A percentile compares a stretch with the other conserved stretches of the same genome.
phyloP scores from a whole-genome alignment of 306 rosid genomes.

The Geum urbanum region DNA sequence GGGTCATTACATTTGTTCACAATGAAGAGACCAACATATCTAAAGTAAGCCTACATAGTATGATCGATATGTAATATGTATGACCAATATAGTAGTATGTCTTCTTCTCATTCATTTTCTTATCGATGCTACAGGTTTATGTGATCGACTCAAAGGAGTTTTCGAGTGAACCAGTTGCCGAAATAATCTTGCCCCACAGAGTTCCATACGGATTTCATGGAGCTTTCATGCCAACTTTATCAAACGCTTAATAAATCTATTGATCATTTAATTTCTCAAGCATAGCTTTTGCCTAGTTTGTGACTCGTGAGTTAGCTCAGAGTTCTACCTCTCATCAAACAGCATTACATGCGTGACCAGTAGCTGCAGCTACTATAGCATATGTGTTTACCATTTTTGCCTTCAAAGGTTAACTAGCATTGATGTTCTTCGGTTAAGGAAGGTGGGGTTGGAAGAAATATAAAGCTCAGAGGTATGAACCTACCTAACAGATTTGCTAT shows the following conservation, averaged over 20 bases:
- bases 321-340: background rate
- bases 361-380: too few species aligned
- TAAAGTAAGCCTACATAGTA: conserved; percentile 24
- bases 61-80: too few species aligned
- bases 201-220: conserved; percentile 43
- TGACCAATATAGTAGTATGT: too few species aligned
- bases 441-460: conserved; percentile 15
- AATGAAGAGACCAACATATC: conserved; percentile 46
- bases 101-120: too few species aligned
- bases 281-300: too few species aligned
- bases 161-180: conserved; percentile 23
- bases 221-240: conserved; percentile 8
- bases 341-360: too few species aligned
- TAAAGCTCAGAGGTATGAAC: background rate
- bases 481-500: conserved; percentile 8
- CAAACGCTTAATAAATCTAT: too few species aligned
- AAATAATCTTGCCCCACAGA: conserved; percentile 28
- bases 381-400: background rate
- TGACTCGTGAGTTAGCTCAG: too few species aligned
- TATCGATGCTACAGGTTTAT: conserved; percentile 14
- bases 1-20: conserved; percentile 67
- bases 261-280: too few species aligned
- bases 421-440: background rate
- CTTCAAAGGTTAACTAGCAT: background rate
- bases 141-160: conserved; percentile 32